Evolutionary conservation across 2,329 filamentous ascomycete species (phyloP).

Genomic region (Aspergillus brunneoviolaceus): DNA sequence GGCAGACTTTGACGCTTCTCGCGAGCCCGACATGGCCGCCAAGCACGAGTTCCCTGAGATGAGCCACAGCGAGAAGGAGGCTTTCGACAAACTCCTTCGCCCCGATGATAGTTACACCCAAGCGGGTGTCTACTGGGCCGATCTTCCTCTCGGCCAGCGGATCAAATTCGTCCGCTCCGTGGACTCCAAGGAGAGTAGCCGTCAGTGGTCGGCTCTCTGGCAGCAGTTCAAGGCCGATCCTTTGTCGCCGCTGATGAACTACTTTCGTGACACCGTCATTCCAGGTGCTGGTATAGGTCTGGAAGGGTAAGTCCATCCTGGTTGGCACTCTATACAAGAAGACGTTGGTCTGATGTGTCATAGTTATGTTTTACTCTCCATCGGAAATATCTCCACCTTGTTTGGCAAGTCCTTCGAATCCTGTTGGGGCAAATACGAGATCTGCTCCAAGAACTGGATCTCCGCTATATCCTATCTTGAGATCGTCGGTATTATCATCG

Average conservation of each 20-base stretch:
- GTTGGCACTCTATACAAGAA: not conserved
- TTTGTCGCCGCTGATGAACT: not conserved
- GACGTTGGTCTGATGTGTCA: not conserved
- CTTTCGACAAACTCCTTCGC: slow-evolving; percentile 1
- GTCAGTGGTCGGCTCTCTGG: not conserved
- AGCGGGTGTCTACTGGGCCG: slow-evolving; percentile 7
- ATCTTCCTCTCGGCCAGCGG: slow-evolving; percentile 1
- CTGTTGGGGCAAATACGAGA: slow-evolving; percentile 2
- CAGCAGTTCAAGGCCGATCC: slow-evolving; percentile 3
- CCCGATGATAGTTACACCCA: slow-evolving; percentile 6
- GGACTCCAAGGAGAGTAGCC: not conserved
- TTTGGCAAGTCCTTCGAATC: not conserved
- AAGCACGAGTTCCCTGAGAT: slow-evolving; percentile 4
- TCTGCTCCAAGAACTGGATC: slow-evolving; percentile 2
- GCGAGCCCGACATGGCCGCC: not conserved
- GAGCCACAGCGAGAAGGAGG: not conserved
- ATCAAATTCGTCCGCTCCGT: slow-evolving; percentile 6
- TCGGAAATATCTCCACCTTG: slow-evolving; percentile 7
- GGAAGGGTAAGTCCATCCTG: not conserved
- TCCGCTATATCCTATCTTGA: slow-evolving; percentile 3
- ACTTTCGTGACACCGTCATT: not conserved
- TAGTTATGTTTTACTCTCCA: slow-evolving; percentile 5
- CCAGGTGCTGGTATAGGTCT: slow-evolving; percentile 6
- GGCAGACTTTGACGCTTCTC: slow-evolving; percentile 5
- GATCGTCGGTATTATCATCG: slow-evolving; percentile 7